A percentile compares a stretch with the other conserved stretches of the same genome.
These are phyloP conservation scores for Hypoxylon sp. DNA, from an alignment of 2,329 filamentous ascomycete genomes.

Conservation along the genomic window DNA sequence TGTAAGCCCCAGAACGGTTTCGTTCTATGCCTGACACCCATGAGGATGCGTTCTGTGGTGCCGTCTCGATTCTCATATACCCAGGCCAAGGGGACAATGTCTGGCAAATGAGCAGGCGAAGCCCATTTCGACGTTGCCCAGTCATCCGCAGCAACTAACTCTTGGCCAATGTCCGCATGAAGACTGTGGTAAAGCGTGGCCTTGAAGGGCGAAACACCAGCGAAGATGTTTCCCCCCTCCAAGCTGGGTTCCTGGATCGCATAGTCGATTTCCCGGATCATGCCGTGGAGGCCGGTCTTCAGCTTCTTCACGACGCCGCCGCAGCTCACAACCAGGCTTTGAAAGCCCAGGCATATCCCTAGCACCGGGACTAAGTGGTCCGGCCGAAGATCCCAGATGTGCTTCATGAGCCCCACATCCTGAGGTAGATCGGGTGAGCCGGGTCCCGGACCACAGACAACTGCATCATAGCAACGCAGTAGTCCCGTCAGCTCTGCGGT, in stretches of 20 bases:
- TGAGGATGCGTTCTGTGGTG: constrained; percentile 67
- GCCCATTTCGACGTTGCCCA: constrained; percentile 55
- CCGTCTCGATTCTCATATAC: constrained; percentile 56
- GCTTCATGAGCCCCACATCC: constrained; percentile 85
- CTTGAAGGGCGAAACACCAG: constrained; percentile 64
- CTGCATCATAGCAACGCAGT: constrained; percentile 75
- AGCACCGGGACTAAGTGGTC: constrained; percentile 75
- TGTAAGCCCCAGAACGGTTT: constrained; percentile 88
- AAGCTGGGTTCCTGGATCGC: constrained; percentile 33
- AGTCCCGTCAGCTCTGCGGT: constrained; percentile 57
- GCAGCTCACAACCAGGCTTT: constrained; percentile 76
- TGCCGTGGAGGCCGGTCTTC: constrained; percentile 80
- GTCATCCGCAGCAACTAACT: constrained; percentile 46
- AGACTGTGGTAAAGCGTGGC: constrained; percentile 82
- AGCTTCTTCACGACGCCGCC: constrained; percentile 73
- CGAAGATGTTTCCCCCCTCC: constrained; percentile 69
- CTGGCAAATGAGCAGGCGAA: constrained; percentile 47
- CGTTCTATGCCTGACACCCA: constrained; percentile 73
- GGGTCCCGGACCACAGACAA: constrained; percentile 90
- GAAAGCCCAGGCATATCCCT: constrained; percentile 89
- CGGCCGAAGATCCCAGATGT: constrained; percentile 74
- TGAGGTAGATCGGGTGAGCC: constrained; percentile 75
- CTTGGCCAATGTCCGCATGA: constrained; percentile 63
- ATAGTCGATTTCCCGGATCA: constrained; percentile 75
- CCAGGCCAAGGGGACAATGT: constrained; percentile 70